Evolutionary conservation across 768 basidiomycete species (phyloP).

Genomic region (Boletus reticuloceps): DNA sequence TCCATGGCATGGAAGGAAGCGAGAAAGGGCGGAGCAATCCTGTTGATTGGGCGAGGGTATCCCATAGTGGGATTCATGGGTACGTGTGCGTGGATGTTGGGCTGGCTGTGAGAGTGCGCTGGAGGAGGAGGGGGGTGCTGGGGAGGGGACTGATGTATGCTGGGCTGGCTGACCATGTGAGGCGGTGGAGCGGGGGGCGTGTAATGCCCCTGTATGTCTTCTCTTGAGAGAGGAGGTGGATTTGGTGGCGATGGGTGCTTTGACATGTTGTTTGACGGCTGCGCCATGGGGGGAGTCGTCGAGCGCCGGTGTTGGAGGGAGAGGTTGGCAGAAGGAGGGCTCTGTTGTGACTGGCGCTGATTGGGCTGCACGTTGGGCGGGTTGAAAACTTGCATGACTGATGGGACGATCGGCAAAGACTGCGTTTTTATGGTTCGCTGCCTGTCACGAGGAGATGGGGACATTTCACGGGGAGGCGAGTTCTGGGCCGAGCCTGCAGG

Average conservation of each 20-base stretch:
- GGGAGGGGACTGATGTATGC: constrained; percentile 34
- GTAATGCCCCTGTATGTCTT: constrained; percentile 38
- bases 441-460: constrained; percentile 45
- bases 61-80: constrained; percentile 37
- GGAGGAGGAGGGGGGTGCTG: constrained; percentile 34
- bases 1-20: constrained; percentile 52
- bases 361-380: constrained; percentile 30
- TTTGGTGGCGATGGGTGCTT: constrained; percentile 31
- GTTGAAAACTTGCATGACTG: constrained; percentile 51
- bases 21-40: constrained; percentile 54
- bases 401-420: constrained; percentile 62
- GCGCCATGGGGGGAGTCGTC: constrained; percentile 33
- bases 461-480: constrained; percentile 40
- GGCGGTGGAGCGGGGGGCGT: constrained; percentile 41
- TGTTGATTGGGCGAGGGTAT: constrained; percentile 65
- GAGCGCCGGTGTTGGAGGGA: constrained; percentile 35
- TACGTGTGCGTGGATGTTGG: constrained; percentile 23
- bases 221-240: constrained; percentile 1
- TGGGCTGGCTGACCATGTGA: constrained; percentile 31
- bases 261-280: constrained; percentile 30
- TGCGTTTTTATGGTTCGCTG: constrained; percentile 56
- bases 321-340: constrained; percentile 32
- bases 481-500: constrained; percentile 25
- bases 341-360: constrained; percentile 38
- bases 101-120: constrained; percentile 25